Evolutionary conservation across 2,329 filamentous ascomycete genomes (phyloP), one percentile per base, ranked within the genome.

Genomic region (Leptographium radiaticola): DNA sequence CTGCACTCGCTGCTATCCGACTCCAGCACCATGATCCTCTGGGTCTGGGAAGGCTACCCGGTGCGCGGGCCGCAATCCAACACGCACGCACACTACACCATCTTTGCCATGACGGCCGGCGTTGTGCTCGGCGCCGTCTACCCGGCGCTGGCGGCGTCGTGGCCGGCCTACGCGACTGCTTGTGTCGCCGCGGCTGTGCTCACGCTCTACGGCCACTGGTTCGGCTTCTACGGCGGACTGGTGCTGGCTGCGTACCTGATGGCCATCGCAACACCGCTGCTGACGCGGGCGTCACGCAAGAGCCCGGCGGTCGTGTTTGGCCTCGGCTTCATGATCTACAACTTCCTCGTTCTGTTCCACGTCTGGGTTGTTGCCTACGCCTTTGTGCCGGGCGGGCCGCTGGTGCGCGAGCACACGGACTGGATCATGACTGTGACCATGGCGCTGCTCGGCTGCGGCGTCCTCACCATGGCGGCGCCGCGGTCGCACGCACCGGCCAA

Each of bases 321-420:
- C 3, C 66, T 94, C 15, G 91, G 87, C 5, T 96, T 95, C 71
- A 71, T 96, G 52, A 68, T 95, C 49, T 98, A 97, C 74, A 95
- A 97, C 68, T 77, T 97, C 62, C 72, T 97, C 71, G 84, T 96
- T 6, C 79, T 98, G n/a, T 95, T 95, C 74, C 91, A 97, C 65
- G 89, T 96, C 53, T 98, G 93, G 93, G 87, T 96, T 39, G 93
- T 98, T 12, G 93, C 93, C 2, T 98, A 98, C 63, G 93, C 93
- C 13, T 98, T 98, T 62, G 93, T 98, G 4, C 93, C 93, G 2
- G 93, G 93, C 51, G 93, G 93, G 2, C 89, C 89, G 4, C 77
- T 95, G 1, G 87, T 98, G 45, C 84, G 93, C 46, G 93, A 98
- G 67, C 90, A 84, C 64, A 98, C 90, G 1, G 91, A 97, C 66